phyloP scores from a whole-genome alignment of 139 green algal genomes.

The Tetratostichococcus sp. region DNA sequence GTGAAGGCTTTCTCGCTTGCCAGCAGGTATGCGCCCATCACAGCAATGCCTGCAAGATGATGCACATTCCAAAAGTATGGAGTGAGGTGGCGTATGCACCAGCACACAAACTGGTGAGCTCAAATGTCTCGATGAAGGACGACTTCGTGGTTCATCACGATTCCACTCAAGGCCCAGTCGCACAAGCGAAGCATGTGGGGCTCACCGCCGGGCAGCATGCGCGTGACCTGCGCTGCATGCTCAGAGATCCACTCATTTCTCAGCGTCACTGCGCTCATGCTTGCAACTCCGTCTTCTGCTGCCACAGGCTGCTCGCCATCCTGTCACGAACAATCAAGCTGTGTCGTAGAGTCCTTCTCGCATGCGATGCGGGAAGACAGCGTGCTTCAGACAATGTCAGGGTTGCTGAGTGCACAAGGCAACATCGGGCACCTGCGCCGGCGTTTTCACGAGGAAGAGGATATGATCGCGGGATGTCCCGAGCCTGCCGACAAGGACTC shows the following conservation, averaged over 20 bases:
- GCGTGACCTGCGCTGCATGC: constrained; percentile 45
- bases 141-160: too few relatives aligned
- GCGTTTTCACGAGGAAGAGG: not conserved
- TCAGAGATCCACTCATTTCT: constrained; percentile 52
- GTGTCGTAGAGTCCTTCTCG: too few relatives aligned
- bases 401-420: too few relatives aligned
- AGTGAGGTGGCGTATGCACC: too few relatives aligned
- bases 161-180: too few relatives aligned
- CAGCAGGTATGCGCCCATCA: constrained; percentile 50
- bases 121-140: too few relatives aligned
- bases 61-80: too few relatives aligned
- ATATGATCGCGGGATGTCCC: not conserved
- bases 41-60: constrained; percentile 1
- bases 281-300: too few relatives aligned
- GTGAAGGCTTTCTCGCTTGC: constrained; percentile 19
- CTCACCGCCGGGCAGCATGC: constrained; percentile 54
- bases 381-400: too few relatives aligned
- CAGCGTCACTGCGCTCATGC: constrained; percentile 22
- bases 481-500: not conserved
- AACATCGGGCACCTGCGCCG: not conserved
- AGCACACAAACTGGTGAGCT: too few relatives aligned
- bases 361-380: too few relatives aligned
- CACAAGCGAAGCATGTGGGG: not conserved
- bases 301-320: not conserved
- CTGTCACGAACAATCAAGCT: not conserved